Evolutionary conservation across 2,329 filamentous ascomycete species (phyloP).

Genomic region (Fusarium aywerte): DNA sequence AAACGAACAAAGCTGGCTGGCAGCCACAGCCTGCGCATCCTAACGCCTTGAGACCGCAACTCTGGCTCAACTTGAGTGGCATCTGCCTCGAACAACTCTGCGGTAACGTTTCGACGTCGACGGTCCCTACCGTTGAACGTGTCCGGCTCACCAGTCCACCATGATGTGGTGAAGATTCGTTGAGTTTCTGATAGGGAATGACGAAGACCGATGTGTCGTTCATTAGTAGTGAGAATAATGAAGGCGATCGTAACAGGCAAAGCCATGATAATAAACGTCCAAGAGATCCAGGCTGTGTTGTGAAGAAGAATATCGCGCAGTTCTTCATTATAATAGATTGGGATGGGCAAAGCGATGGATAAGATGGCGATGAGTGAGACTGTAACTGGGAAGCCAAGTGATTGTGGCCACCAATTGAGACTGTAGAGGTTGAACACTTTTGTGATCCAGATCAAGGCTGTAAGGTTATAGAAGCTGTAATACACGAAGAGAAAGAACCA

Average conservation of each 20-base stretch:
- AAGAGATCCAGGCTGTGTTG: constrained; percentile 75
- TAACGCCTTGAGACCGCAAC: constrained; percentile 48
- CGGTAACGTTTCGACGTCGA: constrained; percentile 52
- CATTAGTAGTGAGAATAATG: constrained; percentile 70
- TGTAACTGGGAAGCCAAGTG: constrained; percentile 72
- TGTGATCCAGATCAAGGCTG: constrained; percentile 75
- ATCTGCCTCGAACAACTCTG: constrained; percentile 55
- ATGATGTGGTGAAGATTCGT: constrained; percentile 72
- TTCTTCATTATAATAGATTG: constrained; percentile 66
- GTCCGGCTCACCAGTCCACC: constrained; percentile 71
- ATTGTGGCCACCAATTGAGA: constrained; percentile 76
- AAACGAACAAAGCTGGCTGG: constrained; percentile 75
- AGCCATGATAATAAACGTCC: constrained; percentile 77
- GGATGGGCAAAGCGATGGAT: constrained; percentile 69
- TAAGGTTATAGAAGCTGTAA: constrained; percentile 75
- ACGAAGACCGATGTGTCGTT: constrained; percentile 70
- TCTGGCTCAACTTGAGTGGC: constrained; percentile 43
- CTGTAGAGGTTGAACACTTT: constrained; percentile 78
- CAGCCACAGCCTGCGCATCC: constrained; percentile 65
- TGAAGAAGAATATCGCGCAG: constrained; percentile 66
- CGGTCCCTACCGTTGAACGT: constrained; percentile 58
- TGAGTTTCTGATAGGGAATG: constrained; percentile 73
- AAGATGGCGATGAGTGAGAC: constrained; percentile 69
- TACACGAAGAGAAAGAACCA: constrained; percentile 79
- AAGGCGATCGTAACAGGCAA: constrained; percentile 74